Evolutionary conservation across 75 land plant genomes (phyloP).

Genomic region (Cupressus sempervirens): DNA sequence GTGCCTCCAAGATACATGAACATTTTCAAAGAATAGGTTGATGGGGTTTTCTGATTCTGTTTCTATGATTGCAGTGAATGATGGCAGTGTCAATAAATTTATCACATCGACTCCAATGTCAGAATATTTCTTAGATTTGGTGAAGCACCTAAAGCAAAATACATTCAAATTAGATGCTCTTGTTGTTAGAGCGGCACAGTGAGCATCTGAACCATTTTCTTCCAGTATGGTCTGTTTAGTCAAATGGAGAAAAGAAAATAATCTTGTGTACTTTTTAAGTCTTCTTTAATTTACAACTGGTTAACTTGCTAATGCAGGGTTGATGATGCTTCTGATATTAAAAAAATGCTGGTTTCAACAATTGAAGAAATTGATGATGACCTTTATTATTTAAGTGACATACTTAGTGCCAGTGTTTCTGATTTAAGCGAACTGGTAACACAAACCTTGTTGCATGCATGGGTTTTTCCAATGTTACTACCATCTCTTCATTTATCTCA

Average conservation of each 20-base stretch:
- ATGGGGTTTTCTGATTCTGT: conserved; percentile 19
- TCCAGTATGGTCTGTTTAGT: background rate
- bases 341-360: conserved; percentile 29
- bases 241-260: background rate
- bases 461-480: conserved; percentile 50
- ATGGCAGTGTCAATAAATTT: conserved; percentile 53
- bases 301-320: conserved; percentile 35
- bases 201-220: conserved; percentile 16
- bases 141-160: conserved; percentile 43
- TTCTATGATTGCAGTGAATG: conserved; percentile 56
- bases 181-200: conserved; percentile 43
- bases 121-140: conserved; percentile 59
- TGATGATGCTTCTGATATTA: conserved; percentile 30
- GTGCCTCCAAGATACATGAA: background rate
- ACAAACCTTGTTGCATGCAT: conserved; percentile 34
- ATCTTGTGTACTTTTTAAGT: background rate
- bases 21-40: background rate
- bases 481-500: conserved; percentile 43
- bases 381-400: conserved; percentile 66
- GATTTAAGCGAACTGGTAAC: conserved; percentile 39
- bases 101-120: conserved; percentile 48
- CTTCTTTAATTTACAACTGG: background rate
- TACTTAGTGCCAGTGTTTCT: conserved; percentile 46
- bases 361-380: conserved; percentile 66
- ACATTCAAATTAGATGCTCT: conserved; percentile 38